Percentiles rank a stretch among this genome's conserved stretches.
phyloP scores from a whole-genome alignment of 1,284 basidiomycete species.

The Inonotus hispidus region DNA sequence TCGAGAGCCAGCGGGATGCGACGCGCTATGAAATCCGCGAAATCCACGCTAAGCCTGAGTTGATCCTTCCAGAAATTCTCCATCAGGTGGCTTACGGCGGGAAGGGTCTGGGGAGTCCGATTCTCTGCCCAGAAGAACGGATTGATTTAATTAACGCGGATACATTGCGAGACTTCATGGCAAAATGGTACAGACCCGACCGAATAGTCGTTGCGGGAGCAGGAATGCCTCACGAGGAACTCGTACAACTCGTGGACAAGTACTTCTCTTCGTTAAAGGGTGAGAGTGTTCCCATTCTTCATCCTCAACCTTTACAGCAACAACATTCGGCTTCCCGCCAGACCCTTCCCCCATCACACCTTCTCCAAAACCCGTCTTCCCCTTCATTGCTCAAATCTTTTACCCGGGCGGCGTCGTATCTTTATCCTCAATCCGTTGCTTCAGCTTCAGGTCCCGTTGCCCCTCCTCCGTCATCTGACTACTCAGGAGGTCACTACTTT shows the following conservation, averaged over 20 bases:
- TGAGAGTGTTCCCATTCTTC: constrained; percentile 27
- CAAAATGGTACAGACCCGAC: constrained; percentile 88
- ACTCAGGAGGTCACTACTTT: constrained; percentile 83
- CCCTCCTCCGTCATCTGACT: constrained; percentile 52
- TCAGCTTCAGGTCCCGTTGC: constrained; percentile 27
- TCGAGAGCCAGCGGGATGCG: constrained; percentile 81
- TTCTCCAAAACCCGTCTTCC: constrained; percentile 38
- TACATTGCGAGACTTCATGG: constrained; percentile 64
- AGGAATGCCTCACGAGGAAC: constrained; percentile 85
- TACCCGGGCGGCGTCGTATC: constrained; percentile 65
- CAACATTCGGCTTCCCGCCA: constrained; percentile 30
- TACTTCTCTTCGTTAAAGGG: constrained; percentile 73
- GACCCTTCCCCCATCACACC: constrained; percentile 39
- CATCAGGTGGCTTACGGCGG: constrained; percentile 82
- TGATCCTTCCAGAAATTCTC: constrained; percentile 91
- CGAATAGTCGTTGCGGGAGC: constrained; percentile 93
- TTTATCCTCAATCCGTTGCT: constrained; percentile 43
- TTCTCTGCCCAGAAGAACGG: constrained; percentile 85
- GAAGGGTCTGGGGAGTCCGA: constrained; percentile 82
- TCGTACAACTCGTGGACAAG: constrained; percentile 81
- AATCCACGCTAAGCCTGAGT: constrained; percentile 85
- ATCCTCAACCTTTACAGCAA: constrained; percentile 28
- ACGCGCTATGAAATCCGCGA: constrained; percentile 93
- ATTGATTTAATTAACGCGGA: constrained; percentile 66
- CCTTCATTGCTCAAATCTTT: constrained; percentile 61